These are phyloP conservation scores for Auriscalpium orientale DNA, from an alignment of 768 basidiomycete genomes.

Conservation along the genomic window DNA sequence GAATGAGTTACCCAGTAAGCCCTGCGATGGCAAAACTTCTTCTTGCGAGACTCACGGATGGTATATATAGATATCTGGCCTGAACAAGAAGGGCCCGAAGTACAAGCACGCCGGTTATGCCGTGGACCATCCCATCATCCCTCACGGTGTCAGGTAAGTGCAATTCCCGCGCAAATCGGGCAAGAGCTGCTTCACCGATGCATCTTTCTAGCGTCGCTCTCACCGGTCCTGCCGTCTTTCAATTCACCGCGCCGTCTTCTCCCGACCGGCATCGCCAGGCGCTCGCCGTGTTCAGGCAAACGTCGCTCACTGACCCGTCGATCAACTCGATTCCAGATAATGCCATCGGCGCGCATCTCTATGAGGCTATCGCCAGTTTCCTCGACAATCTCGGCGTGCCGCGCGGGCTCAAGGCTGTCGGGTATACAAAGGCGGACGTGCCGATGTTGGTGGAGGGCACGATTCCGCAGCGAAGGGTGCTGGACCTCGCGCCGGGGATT, in stretches of 20 bases:
- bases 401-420: slow-evolving; percentile 77
- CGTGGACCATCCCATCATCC: slow-evolving; percentile 83
- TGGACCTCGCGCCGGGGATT: slow-evolving; percentile 89
- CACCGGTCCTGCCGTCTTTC: slow-evolving; percentile 91
- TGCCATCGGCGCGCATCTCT: slow-evolving; percentile 72
- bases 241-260: slow-evolving; percentile 91
- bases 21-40: neutral
- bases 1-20: slow-evolving; percentile 79
- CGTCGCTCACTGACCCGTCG: slow-evolving; percentile 57
- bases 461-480: slow-evolving; percentile 82
- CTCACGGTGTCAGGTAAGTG: slow-evolving; percentile 74
- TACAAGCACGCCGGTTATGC: slow-evolving; percentile 89
- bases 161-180: neutral
- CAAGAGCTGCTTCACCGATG: neutral
- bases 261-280: slow-evolving; percentile 88
- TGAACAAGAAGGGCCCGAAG: slow-evolving; percentile 91
- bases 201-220: slow-evolving; percentile 57
- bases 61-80: slow-evolving; percentile 64
- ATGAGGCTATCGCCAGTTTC: slow-evolving; percentile 84
- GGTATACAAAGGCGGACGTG: slow-evolving; percentile 63
- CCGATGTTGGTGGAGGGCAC: slow-evolving; percentile 82
- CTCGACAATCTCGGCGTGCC: slow-evolving; percentile 80
- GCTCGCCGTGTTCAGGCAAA: slow-evolving; percentile 71
- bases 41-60: too few relatives aligned
- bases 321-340: slow-evolving; percentile 68